These are phyloP conservation scores for Trichocladium antarcticum DNA, from an alignment of 495 filamentous ascomycete genomes.

Conservation along the genomic window DNA sequence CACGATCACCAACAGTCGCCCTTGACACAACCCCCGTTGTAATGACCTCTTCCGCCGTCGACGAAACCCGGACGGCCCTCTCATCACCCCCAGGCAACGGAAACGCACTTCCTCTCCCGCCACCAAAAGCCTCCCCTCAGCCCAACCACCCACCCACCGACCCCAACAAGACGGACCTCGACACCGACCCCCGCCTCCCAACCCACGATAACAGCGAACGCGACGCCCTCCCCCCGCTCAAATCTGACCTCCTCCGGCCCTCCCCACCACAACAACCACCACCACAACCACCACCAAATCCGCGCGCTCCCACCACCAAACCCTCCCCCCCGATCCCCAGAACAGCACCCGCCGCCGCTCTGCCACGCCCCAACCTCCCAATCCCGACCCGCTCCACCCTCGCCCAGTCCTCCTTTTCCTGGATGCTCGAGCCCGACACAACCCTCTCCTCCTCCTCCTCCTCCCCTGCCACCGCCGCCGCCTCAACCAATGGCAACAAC, in stretches of 20 bases:
- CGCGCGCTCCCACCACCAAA: background rate
- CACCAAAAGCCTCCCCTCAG: constrained; percentile 8
- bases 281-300: background rate
- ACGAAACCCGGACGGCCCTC: constrained; percentile 18
- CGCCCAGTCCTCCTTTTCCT: constrained; percentile 80
- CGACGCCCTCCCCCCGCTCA: constrained; percentile 6
- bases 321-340: background rate
- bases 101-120: background rate
- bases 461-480: constrained; percentile 1
- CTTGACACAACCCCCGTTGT: constrained; percentile 27
- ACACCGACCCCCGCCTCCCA: constrained; percentile 16
- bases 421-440: constrained; percentile 67
- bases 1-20: constrained; percentile 21
- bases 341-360: constrained; percentile 13
- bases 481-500: background rate
- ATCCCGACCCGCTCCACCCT: constrained; percentile 56
- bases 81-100: constrained; percentile 11
- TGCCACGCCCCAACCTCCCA: constrained; percentile 19
- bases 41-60: constrained; percentile 22
- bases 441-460: constrained; percentile 10
- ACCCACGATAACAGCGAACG: no score
- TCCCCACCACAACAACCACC: background rate
- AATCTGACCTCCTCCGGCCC: constrained; percentile 6
- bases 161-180: background rate
- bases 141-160: background rate